A percentile compares a stretch with the other conserved stretches of the same genome.
phyloP scores from a whole-genome alignment of 2,329 filamentous ascomycete genomes.

The Aureobasidium sp. region DNA sequence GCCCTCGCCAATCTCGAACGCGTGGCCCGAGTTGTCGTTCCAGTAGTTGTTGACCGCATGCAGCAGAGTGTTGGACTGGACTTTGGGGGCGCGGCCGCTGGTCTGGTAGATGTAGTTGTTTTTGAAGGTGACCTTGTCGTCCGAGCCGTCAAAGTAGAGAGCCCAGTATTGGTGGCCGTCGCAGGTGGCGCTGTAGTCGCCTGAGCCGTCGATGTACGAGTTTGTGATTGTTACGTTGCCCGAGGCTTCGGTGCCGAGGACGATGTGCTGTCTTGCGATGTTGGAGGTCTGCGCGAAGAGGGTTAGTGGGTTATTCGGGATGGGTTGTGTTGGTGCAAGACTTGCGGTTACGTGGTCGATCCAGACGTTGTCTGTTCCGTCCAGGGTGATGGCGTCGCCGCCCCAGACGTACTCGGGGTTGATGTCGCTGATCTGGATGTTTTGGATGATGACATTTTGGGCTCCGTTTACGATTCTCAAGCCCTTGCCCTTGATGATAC shows the following conservation, averaged over 20 bases:
- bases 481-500: constrained; percentile 38
- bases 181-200: constrained; percentile 50
- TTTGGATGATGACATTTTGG: constrained; percentile 50
- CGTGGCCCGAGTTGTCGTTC: constrained; percentile 46
- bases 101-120: constrained; percentile 55
- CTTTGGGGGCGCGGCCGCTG: constrained; percentile 49
- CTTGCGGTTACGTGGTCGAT: constrained; percentile 29
- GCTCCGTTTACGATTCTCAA: constrained; percentile 32
- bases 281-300: constrained; percentile 42
- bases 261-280: constrained; percentile 54
- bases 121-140: constrained; percentile 52
- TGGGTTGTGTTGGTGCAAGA: background rate
- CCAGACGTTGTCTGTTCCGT: constrained; percentile 31
- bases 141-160: constrained; percentile 49
- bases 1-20: constrained; percentile 42
- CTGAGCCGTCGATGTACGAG: constrained; percentile 50
- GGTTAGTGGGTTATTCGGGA: background rate
- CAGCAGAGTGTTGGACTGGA: constrained; percentile 48
- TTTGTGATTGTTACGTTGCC: constrained; percentile 55
- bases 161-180: constrained; percentile 55
- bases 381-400: constrained; percentile 33
- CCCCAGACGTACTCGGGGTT: constrained; percentile 36
- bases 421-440: constrained; percentile 32
- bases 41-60: constrained; percentile 56
- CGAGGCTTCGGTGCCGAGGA: constrained; percentile 48